Evolutionary conservation across 257 asterid species (phyloP), one percentile per base, ranked within the genome.

Genomic region (Solanum neorickii): DNA sequence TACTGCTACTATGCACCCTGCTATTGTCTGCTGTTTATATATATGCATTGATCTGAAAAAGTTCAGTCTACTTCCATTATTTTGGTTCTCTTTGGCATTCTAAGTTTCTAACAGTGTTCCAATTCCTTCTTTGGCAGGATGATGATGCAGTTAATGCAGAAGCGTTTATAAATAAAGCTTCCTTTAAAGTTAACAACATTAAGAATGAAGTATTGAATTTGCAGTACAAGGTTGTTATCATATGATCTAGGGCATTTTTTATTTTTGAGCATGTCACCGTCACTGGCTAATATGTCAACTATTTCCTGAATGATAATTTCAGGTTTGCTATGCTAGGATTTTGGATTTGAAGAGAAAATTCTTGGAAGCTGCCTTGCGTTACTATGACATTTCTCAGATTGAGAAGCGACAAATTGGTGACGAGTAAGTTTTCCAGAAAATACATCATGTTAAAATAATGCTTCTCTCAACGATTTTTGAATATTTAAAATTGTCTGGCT

Each of bases 101-200:
- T 77, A 77, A 44, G 72, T 49, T 77, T 44, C 65, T 82, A 49
- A 82, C 69, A 27, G 70, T 70, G 29, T 86, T 86, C 65, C 52
- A 46, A 65, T 60, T 84, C 68, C 87, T 87, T 88, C 83, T 47
- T 83, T 86, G 91, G 86, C 91, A 97, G 99, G 99, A 97, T 91
- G 99, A 97, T 87, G 99, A 96, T 90, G 98, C 99, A 27, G 97
- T 94, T 86, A 96, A 93, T 92, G 99, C 99, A 20, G 99, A 97
- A 92, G 98, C 98, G 84, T 97, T 97, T 90, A 97, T 97, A 70
- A 95, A 96, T 88, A 97, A 97, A 92, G 99, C 99, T 91, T 97
- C 99, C 83, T 97, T 96, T 92, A 88, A 95, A 90, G 98, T 97
- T 87, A 97, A 94, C 96, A 95, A 88, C 93, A 94, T 98, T 90